Base-by-base conservation (phyloP, 306 rosid genomes). In the Pueraria montana region DNA sequence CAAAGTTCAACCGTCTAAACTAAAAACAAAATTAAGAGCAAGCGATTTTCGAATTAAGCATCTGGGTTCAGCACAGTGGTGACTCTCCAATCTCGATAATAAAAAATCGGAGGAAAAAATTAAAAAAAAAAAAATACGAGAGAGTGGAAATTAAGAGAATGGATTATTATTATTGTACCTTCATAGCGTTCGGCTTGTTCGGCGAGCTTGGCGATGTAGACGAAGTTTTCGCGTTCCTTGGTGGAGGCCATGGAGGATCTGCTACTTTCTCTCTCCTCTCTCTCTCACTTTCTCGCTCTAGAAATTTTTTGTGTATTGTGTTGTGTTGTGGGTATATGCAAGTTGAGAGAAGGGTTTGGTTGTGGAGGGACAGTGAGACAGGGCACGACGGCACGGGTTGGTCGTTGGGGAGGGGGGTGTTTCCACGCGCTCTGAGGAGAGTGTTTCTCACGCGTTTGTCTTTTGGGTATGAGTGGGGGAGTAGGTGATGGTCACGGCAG, bases 111-210 rank as follows among this genome's bases (percentile, higher is more conserved):
- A 6, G 40, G 40, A 27, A 36, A 11, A n/a, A 24, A 2, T 36
- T 36, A 26, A 24, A 16, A 18, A 27, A 55, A 14, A 20, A 46
- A 43, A 76, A 21, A 7, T 27, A 71, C 8, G 12, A 23, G 56
- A 0, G 62, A 3, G 32, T 34, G 40, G 40, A 34, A 34, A 5
- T 2, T 8, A 13, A 12, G n/a, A 48, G 30, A 55, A 34, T 63
- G 20, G 52, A 65, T 32, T 32, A 17, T 21, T 6, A 30, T 30
- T 6, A 48, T 21, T 7, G 40, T 4, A 88, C 87, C 88, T 46
- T 91, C 94, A 63, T 91, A 89, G 85, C 94, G 94, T 74, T 91
- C 94, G 36, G 94, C 94, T 73, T 91, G 92, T 71, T 91, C 92
- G n/a, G 92, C 89, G 32, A 91, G 91, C 88, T 91, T 91, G 43